Conservation (phyloP, 106 monocot species). For the Dendrobium huoshanense region DNA sequence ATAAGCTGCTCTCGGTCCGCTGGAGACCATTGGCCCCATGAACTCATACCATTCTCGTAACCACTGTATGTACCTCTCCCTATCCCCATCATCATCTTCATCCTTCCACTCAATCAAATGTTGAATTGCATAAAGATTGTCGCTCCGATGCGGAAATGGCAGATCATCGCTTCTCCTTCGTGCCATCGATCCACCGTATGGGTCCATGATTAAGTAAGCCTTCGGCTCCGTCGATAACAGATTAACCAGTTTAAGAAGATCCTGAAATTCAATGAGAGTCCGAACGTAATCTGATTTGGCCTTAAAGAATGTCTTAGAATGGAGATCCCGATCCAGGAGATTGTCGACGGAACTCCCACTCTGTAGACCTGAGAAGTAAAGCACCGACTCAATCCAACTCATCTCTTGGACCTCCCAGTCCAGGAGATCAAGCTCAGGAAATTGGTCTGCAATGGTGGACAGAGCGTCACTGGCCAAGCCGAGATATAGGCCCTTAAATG, state of each 20-base stretch:
- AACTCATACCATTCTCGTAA: slow-evolving; percentile 25
- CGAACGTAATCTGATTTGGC: slow-evolving; percentile 66
- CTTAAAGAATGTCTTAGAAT: slow-evolving; percentile 45
- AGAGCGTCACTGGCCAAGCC: slow-evolving; percentile 16
- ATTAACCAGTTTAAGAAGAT: slow-evolving; percentile 10
- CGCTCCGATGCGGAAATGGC: slow-evolving; percentile 58
- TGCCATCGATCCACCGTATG: slow-evolving; percentile 60
- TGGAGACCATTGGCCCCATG: slow-evolving; percentile 38
- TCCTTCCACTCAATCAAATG: slow-evolving; percentile 49
- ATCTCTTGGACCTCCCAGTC: slow-evolving; percentile 27
- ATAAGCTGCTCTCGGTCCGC: slow-evolving; percentile 46
- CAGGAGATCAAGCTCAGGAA: slow-evolving; percentile 17
- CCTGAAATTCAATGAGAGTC: slow-evolving; percentile 7
- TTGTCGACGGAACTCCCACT: slow-evolving; percentile 24
- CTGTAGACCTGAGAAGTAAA: slow-evolving; percentile 40
- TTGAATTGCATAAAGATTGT: slow-evolving; percentile 44
- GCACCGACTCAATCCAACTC: slow-evolving; percentile 54
- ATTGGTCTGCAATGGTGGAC: slow-evolving; percentile 8
- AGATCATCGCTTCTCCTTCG: slow-evolving; percentile 16
- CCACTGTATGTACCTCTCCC: slow-evolving; percentile 37
- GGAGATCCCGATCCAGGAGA: slow-evolving; percentile 25
- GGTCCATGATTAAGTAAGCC: slow-evolving; percentile 57
- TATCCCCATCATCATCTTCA: slow-evolving; percentile 14
- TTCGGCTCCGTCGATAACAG: slow-evolving; percentile 20
- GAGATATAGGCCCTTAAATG: slow-evolving; percentile 48